Evolutionary conservation across 1,284 basidiomycete species (phyloP), one percentile per base, ranked within the genome.

Genomic region (Boletus calvinii): DNA sequence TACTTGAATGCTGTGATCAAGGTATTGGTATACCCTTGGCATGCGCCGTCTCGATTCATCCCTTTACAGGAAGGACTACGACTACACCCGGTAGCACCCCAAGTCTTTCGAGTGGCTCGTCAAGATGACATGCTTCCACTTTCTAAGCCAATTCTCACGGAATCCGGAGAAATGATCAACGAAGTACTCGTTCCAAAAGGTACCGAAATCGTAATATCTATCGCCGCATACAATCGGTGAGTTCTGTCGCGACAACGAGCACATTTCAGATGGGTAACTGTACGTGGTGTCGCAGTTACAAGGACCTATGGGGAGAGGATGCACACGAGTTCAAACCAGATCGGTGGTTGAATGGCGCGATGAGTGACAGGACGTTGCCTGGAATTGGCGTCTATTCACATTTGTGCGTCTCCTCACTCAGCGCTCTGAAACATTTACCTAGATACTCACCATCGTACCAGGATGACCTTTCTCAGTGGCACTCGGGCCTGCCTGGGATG

Each of bases 1-100:
- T 80, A 77, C 51, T 56, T 79, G 32, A 70, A 69, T 38, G 81
- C 80, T 0, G 72, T 78, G n/a, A 63, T 84, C 46, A 81, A 82
- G 72, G 79, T 78, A 40, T 12, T 0, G 0, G 9, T 24, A 0
- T 26, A 2, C 13, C 3, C n/a, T 17, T 31, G 4, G 1, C 13
- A 13, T 24, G 5, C 13, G 2, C 17, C 15, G 2, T 45, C 20
- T 20, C 17, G 3, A 47, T 17, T 43, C 6, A 13, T 12, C 6
- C 7, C 34, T 24, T 10, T 10, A 15, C 10, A 58, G 72, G 76
- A 77, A 63, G 64, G 70, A 3, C 62, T 75, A 22, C 66, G 75
- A n/a, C 68, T 71, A 46, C 68, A 76, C 48, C 66, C 69, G 2
- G 62, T 63, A 1, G 59, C 61, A 4, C 62, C 65, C 46, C 63